A percentile compares a stretch with the other conserved stretches of the same genome.
These are phyloP conservation scores for Stagonosporopsis cucurbitacearum DNA, from an alignment of 2,329 filamentous ascomycete species.

Conservation along the genomic window DNA sequence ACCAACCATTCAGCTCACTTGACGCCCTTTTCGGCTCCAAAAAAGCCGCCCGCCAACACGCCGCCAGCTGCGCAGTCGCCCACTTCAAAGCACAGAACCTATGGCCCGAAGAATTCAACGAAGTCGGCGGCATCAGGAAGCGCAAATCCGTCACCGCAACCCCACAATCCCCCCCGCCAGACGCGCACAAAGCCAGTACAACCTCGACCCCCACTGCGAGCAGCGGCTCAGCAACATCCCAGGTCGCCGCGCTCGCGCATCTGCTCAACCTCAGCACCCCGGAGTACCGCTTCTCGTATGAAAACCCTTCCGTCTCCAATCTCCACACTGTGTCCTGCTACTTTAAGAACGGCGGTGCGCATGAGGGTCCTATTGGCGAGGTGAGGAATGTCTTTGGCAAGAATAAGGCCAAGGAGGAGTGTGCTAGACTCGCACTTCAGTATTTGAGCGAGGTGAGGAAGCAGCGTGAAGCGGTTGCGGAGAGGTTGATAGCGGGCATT, in stretches of 20 bases:
- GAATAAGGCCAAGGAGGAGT: slow-evolving; percentile 58
- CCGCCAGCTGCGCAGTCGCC: slow-evolving; percentile 51
- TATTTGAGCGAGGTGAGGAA: slow-evolving; percentile 47
- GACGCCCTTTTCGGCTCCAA: slow-evolving; percentile 47
- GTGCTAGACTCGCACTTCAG: slow-evolving; percentile 52
- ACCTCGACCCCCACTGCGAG: neutral
- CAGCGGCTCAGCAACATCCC: slow-evolving; percentile 21
- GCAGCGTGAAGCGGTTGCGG: slow-evolving; percentile 1
- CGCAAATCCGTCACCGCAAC: slow-evolving; percentile 22
- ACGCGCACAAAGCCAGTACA: neutral
- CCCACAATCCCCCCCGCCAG: neutral
- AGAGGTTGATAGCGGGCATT: slow-evolving; percentile 21
- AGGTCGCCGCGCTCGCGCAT: slow-evolving; percentile 28
- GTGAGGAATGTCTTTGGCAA: slow-evolving; percentile 55
- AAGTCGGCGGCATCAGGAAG: slow-evolving; percentile 42
- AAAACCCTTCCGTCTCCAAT: slow-evolving; percentile 15
- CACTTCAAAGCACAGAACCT: slow-evolving; percentile 48
- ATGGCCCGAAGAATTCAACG: slow-evolving; percentile 34
- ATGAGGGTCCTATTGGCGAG: slow-evolving; percentile 48
- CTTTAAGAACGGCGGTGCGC: slow-evolving; percentile 37
- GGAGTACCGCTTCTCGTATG: slow-evolving; percentile 24
- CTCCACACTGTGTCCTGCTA: slow-evolving; percentile 48
- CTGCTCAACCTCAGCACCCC: slow-evolving; percentile 33
- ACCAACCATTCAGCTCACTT: slow-evolving; percentile 45
- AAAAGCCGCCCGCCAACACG: slow-evolving; percentile 50